Percentiles rank a stretch among this genome's conserved stretches.
Conservation (phyloP, 2,329 filamentous ascomycete genomes). For the Fusarium napiforme region DNA sequence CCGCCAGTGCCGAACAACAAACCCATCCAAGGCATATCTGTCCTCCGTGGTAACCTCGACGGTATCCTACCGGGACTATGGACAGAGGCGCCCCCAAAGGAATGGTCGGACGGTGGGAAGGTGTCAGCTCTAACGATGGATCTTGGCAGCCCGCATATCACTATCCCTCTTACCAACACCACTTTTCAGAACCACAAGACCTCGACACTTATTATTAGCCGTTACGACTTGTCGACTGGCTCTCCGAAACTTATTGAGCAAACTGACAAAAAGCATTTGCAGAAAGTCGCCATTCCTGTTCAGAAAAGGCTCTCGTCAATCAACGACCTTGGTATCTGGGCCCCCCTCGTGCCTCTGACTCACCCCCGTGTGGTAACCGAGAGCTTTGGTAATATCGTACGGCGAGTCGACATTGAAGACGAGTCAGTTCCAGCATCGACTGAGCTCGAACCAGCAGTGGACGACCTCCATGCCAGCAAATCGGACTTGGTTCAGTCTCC, state of each 20-base stretch:
- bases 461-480: conserved; percentile 62
- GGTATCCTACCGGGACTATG: conserved; percentile 60
- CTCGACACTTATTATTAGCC: conserved; percentile 64
- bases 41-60: conserved; percentile 58
- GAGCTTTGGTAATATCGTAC: conserved; percentile 83
- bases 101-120: conserved; percentile 48
- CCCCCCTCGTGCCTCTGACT: conserved; percentile 72
- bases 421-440: conserved; percentile 70
- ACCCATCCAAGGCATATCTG: conserved; percentile 59
- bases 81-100: conserved; percentile 46
- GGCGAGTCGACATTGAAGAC: conserved; percentile 65
- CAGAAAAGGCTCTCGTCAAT: conserved; percentile 33
- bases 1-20: conserved; percentile 47
- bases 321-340: conserved; percentile 46
- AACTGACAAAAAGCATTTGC: conserved; percentile 51
- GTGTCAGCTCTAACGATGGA: conserved; percentile 57
- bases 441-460: conserved; percentile 75
- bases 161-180: conserved; percentile 79
- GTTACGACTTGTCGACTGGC: conserved; percentile 43
- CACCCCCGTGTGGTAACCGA: conserved; percentile 69
- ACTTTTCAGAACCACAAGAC: conserved; percentile 76
- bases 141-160: conserved; percentile 54
- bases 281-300: conserved; percentile 49
- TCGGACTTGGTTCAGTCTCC: conserved; percentile 53
- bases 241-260: conserved; percentile 40